These are phyloP conservation scores for Panus rudis DNA, from an alignment of 768 basidiomycete genomes.

Conservation along the genomic window DNA sequence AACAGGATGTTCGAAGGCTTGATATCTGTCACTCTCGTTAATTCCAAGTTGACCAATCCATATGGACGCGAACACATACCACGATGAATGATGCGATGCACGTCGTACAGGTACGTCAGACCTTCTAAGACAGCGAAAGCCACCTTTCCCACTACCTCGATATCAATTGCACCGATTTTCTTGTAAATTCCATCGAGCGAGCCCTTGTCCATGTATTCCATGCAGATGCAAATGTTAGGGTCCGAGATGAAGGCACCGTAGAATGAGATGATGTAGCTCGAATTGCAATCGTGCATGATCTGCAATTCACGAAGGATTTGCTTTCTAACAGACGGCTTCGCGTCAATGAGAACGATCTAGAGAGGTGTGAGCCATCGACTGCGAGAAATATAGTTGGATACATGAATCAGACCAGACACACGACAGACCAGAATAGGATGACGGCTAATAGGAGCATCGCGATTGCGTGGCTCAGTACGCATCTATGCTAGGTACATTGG, in stretches of 20 bases:
- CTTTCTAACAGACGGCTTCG: slow-evolving; percentile 92
- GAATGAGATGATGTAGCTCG: slow-evolving; percentile 92
- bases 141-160: slow-evolving; percentile 88
- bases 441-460: neutral
- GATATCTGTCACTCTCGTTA: slow-evolving; percentile 60
- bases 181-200: slow-evolving; percentile 95
- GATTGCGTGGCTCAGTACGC: no score
- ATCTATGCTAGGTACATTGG: no score
- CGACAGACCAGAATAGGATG: neutral
- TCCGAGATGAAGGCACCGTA: slow-evolving; percentile 95
- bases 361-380: slow-evolving; percentile 2
- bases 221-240: slow-evolving; percentile 98
- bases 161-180: slow-evolving; percentile 87
- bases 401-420: neutral
- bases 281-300: slow-evolving; percentile 98
- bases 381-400: neutral
- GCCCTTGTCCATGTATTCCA: slow-evolving; percentile 95
- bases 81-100: slow-evolving; percentile 95
- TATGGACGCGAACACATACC: slow-evolving; percentile 46
- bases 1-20: slow-evolving; percentile 97
- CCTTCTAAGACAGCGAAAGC: slow-evolving; percentile 94
- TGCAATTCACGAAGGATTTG: slow-evolving; percentile 97
- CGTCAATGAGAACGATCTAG: slow-evolving; percentile 93
- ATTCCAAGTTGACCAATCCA: neutral
- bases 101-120: slow-evolving; percentile 94